Conservation (phyloP, 331 rosid genomes). For the Ulmus americana region DNA sequence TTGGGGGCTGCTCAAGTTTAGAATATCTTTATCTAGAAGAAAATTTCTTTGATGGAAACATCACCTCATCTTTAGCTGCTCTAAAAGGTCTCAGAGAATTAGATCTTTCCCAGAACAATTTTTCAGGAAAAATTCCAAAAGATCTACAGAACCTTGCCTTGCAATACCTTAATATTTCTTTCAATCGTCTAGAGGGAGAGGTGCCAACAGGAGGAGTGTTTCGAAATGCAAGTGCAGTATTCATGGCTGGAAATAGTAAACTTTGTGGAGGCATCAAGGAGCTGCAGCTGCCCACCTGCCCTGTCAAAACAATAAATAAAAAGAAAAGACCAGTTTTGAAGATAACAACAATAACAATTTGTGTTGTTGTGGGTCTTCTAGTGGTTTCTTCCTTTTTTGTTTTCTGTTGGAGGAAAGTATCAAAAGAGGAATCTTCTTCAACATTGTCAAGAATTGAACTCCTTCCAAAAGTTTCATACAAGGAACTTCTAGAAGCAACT, state of each 20-base stretch:
- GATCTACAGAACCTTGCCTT: slow-evolving; percentile 5
- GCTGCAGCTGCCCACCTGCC: slow-evolving; percentile 24
- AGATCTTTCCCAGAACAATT: slow-evolving; percentile 32
- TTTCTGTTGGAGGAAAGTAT: slow-evolving; percentile 13
- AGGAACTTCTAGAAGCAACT: too few species aligned
- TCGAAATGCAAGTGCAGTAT: too few species aligned
- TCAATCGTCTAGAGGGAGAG: slow-evolving; percentile 28
- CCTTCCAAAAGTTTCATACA: too few species aligned
- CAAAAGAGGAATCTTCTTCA: background rate
- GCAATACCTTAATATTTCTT: slow-evolving; percentile 28
- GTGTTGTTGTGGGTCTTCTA: background rate
- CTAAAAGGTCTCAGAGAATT: slow-evolving; percentile 16
- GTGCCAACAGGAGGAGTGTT: slow-evolving; percentile 33
- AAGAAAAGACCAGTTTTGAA: slow-evolving; percentile 3
- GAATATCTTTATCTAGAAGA: background rate
- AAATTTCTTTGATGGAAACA: slow-evolving; percentile 20
- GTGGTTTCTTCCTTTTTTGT: background rate
- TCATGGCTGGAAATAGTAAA: too few species aligned
- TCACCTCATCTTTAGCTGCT: slow-evolving; percentile 28
- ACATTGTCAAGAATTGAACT: too few species aligned
- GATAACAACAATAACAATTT: background rate
- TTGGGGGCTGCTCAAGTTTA: background rate
- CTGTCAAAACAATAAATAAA: background rate
- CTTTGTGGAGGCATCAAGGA: too few species aligned
- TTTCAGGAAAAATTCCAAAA: slow-evolving; percentile 25